Evolutionary conservation across 2,329 filamentous ascomycete genomes (phyloP), one percentile per base, ranked within the genome.

Genomic region (Rutstroemia sydowiana): DNA sequence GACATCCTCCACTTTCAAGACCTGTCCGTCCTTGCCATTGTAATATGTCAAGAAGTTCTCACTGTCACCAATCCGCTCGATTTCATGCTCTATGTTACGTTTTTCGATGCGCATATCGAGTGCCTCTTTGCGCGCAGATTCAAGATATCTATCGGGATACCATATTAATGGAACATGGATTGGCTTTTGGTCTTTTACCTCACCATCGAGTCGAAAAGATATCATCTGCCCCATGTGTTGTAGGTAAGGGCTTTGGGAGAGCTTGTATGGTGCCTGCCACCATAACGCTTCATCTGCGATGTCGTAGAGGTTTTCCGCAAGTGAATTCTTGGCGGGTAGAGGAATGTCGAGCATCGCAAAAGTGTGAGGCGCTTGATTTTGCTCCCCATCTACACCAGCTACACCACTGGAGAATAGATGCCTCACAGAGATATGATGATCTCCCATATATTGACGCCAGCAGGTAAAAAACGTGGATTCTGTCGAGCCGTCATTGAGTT

Each of bases 111-210:
- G 61, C 66, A 79, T 75, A 7, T 70, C 68, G 8, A 71, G 55
- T 13, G 76, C 73, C 48, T 75, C 71, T 10, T 74, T 66, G 50
- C 71, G 73, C 13, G 72, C 70, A 10, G 59, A 64, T 44, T 68
- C 66, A 47, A 77, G 63, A 52, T 80, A 81, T n/a, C 71, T 73
- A 61, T 81, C 77, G 1, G 75, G 73, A 57, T 78, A 80, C 55
- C 79, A 72, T 11, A 73, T 65, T 39, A 67, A 65, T 5, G 78
- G 78, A 31, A 81, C 72, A 3, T 78, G 74, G 39, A 78, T 68
- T 2, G 69, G 69, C 41, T 71, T 70, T 7, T 66, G 61, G 4
- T 73, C 66, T 2, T 45, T 45, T 14, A 16, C 9, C 18, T 71
- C 69, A 14, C 68, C 66, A 16, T 59, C 58, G 11, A 81, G 61